Evolutionary conservation across 1,284 basidiomycete species (phyloP).

Genomic region (Irpex sp.): DNA sequence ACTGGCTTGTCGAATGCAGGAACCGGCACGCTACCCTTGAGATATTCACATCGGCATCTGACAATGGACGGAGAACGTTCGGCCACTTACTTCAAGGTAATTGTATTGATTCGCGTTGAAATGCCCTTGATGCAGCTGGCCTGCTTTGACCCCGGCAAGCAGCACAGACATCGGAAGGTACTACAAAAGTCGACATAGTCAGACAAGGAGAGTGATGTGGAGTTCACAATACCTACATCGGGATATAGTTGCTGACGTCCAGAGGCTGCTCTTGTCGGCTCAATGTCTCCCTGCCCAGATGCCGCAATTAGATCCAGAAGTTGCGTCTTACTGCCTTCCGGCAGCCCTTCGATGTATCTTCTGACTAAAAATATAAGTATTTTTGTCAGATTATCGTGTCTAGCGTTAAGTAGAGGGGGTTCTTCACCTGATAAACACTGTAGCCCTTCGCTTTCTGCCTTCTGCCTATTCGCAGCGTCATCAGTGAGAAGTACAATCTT

Average conservation of each 20-base stretch:
- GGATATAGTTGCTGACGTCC: constrained; percentile 67
- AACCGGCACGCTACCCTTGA: constrained; percentile 76
- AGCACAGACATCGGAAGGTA: constrained; percentile 77
- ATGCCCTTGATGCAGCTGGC: constrained; percentile 84
- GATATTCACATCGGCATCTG: not conserved
- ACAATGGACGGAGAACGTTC: not conserved
- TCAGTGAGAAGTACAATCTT: constrained; percentile 82
- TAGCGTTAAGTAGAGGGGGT: not conserved
- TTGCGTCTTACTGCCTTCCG: constrained; percentile 43
- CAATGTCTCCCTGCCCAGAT: constrained; percentile 52
- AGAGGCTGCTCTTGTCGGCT: constrained; percentile 49
- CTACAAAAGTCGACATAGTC: constrained; percentile 33
- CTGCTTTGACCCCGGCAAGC: constrained; percentile 81
- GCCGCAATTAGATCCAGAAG: constrained; percentile 80
- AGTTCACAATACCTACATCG: constrained; percentile 44
- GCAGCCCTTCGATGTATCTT: constrained; percentile 75
- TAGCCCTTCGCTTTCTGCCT: constrained; percentile 70
- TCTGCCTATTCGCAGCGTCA: constrained; percentile 80
- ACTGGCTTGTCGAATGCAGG: constrained; percentile 74
- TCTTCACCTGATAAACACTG: constrained; percentile 53
- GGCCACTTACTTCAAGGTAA: constrained; percentile 75
- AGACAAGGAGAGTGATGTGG: constrained; percentile 2
- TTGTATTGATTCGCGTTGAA: constrained; percentile 97
- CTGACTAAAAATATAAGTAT: constrained; percentile 40
- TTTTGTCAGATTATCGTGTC: not conserved